Evolutionary conservation across 2,329 filamentous ascomycete species (phyloP), one percentile per base, ranked within the genome.

Genomic region (Botrytis fabae): DNA sequence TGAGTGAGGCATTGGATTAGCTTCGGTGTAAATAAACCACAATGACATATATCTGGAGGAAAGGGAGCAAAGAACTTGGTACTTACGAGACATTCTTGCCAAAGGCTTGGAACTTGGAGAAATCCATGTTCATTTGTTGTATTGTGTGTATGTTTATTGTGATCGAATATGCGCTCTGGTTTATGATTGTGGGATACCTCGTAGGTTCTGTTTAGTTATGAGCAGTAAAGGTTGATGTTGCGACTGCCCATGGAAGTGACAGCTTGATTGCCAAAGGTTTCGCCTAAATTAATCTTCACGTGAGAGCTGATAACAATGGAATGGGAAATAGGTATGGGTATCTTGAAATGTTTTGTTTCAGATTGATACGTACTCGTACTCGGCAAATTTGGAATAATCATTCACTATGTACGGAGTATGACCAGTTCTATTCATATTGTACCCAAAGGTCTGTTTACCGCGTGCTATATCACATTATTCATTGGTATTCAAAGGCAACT

Each of bases 81-180:
- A 70, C 87, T 78, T 83, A 91, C 89, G 87, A 88, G 80, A 93
- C 86, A 83, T 88, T 92, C 86, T 92, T 92, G 80, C 90, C 89
- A 80, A 92, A 91, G 75, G 89, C 88, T 80, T 88, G 86, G 77
- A 93, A 85, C 82, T 91, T 91, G 81, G 70, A 72, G 62, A 72
- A 68, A 69, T 92, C 90, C 90, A 93, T 93, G 28, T 69, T 79
- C 73, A 64, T 59, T 18, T 54, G 10, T 28, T 68, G 35, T 54
- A 40, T 22, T n/a, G 59, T 61, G n/a, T 32, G 61, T 61, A 40
- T 38, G 12, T 20, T 38, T 65, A 57, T 57, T 32, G 48, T 32
- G 20, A 16, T 20, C 18, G 40, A 20, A 69, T 57, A 57, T 28
- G 14, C 28, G 46, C n/a, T 51, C n/a, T 68, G 32, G 64, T 22